Evolutionary conservation across 371 early-diverging fungal species (phyloP).

Genomic region (Mucor indicus): DNA sequence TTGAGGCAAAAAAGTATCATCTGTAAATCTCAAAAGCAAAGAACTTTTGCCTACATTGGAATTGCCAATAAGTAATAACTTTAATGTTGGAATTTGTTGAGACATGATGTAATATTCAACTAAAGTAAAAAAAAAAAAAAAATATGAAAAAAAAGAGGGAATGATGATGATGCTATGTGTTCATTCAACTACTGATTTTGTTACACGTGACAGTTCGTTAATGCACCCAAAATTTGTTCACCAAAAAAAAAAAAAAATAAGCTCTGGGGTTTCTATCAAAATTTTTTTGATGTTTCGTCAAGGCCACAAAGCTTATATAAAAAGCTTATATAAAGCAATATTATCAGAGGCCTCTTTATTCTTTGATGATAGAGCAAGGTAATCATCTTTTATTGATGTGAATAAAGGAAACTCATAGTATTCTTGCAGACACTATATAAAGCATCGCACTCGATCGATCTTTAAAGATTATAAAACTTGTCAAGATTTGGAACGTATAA

Average conservation of each 20-base stretch:
- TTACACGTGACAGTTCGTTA: conserved; percentile 6
- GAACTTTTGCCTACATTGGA: conserved; percentile 99
- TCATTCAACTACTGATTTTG: background rate
- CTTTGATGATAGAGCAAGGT: conserved; percentile 50
- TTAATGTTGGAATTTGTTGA: conserved; percentile 72
- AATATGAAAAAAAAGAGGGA: background rate
- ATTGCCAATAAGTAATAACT: conserved; percentile 98
- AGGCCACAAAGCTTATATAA: conserved; percentile 26
- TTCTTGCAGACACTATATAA: conserved; percentile 26
- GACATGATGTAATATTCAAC: conserved; percentile 6
- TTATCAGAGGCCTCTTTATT: conserved; percentile 30
- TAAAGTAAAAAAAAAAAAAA: conserved; percentile 2
- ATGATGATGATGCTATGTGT: background rate
- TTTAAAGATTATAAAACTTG: conserved; percentile 33
- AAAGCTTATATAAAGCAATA: conserved; percentile 34
- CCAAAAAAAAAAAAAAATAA: background rate
- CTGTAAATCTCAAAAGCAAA: conserved; percentile 95
- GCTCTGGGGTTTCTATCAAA: background rate
- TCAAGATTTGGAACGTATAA: conserved; percentile 27
- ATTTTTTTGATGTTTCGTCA: conserved; percentile 9
- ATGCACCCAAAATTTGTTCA: background rate
- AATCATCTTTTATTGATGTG: background rate
- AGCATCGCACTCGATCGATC: conserved; percentile 18
- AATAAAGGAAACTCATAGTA: background rate
- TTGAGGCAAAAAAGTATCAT: conserved; percentile 92